Percentiles rank a stretch among this genome's conserved stretches.
Evolutionary conservation across 306 rosid species (phyloP).

Genomic region (Begonia masoniana): DNA sequence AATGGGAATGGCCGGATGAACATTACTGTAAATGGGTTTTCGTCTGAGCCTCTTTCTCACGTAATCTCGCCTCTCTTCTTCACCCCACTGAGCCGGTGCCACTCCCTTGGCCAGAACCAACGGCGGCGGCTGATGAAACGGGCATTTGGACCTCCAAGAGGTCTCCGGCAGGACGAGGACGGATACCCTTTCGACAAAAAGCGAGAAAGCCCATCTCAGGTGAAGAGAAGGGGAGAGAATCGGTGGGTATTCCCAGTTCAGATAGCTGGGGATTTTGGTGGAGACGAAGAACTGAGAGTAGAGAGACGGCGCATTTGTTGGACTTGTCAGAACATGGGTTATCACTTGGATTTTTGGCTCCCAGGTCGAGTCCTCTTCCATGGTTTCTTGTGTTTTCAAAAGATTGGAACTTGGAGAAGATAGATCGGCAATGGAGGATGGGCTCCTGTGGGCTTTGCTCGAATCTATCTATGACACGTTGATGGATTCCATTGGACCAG

Average conservation of each 20-base stretch:
- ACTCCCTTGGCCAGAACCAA: conserved; percentile 53
- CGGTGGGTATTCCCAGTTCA: conserved; percentile 84
- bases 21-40: conserved; percentile 19
- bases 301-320: conserved; percentile 46
- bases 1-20: conserved; percentile 42
- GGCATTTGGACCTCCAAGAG: conserved; percentile 85
- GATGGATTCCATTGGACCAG: no score
- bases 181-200: conserved; percentile 47
- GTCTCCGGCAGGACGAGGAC: conserved; percentile 27
- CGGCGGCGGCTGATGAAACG: conserved; percentile 69
- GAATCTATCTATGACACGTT: no score
- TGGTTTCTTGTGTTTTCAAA: background rate
- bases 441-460: no score
- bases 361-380: conserved; percentile 50
- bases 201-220: conserved; percentile 38
- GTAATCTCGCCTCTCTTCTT: conserved; percentile 24
- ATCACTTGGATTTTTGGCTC: conserved; percentile 43
- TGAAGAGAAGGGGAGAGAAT: conserved; percentile 52
- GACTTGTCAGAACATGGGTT: conserved; percentile 65
- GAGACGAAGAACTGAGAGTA: conserved; percentile 62
- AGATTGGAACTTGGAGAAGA: no score
- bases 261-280: conserved; percentile 61
- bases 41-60: conserved; percentile 46
- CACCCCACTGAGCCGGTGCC: conserved; percentile 47
- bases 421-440: no score